Evolutionary conservation across 2,329 filamentous ascomycete species (phyloP).

Genomic region (Periglandula ipomoeae): DNA sequence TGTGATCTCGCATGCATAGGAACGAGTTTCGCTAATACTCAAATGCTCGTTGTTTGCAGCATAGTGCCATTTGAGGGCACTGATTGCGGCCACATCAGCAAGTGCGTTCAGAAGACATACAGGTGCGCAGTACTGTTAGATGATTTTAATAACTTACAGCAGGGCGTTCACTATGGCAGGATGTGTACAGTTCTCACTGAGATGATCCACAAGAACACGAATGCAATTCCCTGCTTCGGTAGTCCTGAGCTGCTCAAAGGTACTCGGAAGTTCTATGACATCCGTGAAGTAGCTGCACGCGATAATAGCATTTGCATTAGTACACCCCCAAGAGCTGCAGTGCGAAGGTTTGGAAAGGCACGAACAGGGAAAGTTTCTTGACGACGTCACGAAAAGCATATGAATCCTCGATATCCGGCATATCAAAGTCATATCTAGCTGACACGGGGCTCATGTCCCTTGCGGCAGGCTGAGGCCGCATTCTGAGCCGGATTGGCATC

Average conservation of each 20-base stretch:
- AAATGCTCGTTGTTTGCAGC: constrained; percentile 53
- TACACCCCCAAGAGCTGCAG: background rate
- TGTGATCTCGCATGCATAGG: constrained; percentile 69
- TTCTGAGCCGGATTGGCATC: constrained; percentile 30
- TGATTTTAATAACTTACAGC: constrained; percentile 50
- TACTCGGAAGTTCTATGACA: constrained; percentile 54
- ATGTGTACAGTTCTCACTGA: constrained; percentile 55
- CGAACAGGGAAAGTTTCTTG: constrained; percentile 56
- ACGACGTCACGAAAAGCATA: constrained; percentile 57
- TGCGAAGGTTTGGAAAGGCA: background rate
- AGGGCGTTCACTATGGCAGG: constrained; percentile 63
- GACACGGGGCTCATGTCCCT: constrained; percentile 28
- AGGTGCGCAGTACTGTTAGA: background rate
- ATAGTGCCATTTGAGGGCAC: constrained; percentile 68
- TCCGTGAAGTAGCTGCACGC: constrained; percentile 49
- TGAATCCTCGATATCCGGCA: constrained; percentile 48
- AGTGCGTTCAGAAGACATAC: background rate
- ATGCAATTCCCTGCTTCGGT: constrained; percentile 52
- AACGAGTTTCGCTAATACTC: constrained; percentile 58
- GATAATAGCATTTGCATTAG: constrained; percentile 1
- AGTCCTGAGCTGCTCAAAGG: constrained; percentile 65
- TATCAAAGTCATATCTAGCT: constrained; percentile 23
- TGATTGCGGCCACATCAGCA: constrained; percentile 20
- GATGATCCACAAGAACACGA: constrained; percentile 52
- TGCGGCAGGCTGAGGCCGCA: constrained; percentile 19